These are phyloP conservation scores for Hondaea fermentalgiana DNA, from an alignment of 108 stramenopile genomes.

Conservation along the genomic window DNA sequence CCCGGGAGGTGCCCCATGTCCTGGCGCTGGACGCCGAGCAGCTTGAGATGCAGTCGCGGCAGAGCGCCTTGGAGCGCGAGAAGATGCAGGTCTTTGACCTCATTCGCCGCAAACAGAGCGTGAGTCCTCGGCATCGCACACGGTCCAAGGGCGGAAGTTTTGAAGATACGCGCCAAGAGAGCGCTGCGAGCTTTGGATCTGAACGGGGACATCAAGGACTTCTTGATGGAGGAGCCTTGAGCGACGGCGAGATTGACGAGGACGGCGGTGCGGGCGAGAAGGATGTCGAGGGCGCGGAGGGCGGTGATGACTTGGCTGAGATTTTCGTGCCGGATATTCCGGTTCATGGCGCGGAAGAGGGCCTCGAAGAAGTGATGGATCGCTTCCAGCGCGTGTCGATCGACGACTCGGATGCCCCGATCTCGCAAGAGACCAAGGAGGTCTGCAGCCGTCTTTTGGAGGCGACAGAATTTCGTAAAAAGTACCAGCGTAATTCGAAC, in stretches of 20 bases:
- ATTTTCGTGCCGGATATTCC: slow-evolving; percentile 11
- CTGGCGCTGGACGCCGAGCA: not conserved
- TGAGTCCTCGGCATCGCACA: not conserved
- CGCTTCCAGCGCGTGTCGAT: not conserved
- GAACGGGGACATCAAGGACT: too few relatives aligned
- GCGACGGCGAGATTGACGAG: not conserved
- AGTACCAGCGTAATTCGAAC: not conserved
- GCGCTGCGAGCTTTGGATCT: too few relatives aligned
- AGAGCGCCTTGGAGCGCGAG: not conserved
- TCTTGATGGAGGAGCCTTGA: too few relatives aligned
- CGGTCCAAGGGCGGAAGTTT: too few relatives aligned
- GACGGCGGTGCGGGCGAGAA: not conserved
- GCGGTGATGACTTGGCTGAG: not conserved
- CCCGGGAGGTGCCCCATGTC: not conserved
- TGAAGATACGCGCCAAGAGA: too few relatives aligned
- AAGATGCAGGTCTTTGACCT: not conserved
- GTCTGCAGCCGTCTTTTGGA: not conserved
- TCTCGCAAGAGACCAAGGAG: not conserved
- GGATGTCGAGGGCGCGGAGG: not conserved
- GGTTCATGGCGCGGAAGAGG: not conserved
- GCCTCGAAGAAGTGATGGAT: not conserved
- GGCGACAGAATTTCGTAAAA: not conserved
- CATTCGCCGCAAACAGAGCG: not conserved
- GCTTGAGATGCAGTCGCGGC: not conserved
- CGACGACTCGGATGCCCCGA: not conserved